These are phyloP conservation scores for Straminergon stramineum DNA, from an alignment of 225 moss, liverwort and hornwort species.

Conservation along the genomic window DNA sequence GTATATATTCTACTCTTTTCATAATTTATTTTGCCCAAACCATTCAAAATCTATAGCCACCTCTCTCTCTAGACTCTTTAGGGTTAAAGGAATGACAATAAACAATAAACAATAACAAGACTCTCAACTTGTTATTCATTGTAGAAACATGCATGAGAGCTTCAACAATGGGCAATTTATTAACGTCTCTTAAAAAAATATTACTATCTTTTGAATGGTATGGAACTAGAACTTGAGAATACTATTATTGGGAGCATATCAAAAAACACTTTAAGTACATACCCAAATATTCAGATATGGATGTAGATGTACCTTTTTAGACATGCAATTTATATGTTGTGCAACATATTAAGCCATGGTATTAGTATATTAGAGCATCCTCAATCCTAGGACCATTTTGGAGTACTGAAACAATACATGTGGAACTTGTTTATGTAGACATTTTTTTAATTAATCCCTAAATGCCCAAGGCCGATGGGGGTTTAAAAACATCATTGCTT, in stretches of 20 bases:
- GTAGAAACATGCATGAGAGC: not conserved
- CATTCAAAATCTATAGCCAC: not conserved
- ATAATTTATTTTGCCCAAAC: not conserved
- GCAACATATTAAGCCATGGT: not conserved
- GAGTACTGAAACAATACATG: too few relatives aligned
- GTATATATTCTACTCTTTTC: not conserved
- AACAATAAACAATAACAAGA: not conserved
- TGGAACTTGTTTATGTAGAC: rapidly evolving
- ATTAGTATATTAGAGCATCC: too few relatives aligned
- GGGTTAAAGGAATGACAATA: not conserved
- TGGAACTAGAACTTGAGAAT: not conserved
- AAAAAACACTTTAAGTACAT: not conserved
- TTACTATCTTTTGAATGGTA: not conserved
- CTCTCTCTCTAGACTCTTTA: rapidly evolving
- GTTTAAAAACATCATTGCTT: too few relatives aligned
- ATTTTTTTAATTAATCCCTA: too few relatives aligned
- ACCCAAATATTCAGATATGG: not conserved
- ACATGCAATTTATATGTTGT: not conserved
- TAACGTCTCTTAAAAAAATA: not conserved
- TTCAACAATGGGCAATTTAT: not conserved
- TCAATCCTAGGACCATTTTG: rapidly evolving
- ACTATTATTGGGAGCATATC: not conserved
- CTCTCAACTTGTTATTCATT: not conserved
- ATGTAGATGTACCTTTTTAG: not conserved
- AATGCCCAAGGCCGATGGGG: too few relatives aligned